Evolutionary conservation across 1,284 basidiomycete genomes (phyloP), one percentile per base, ranked within the genome.

Genomic region (Heterobasidion irregulare): DNA sequence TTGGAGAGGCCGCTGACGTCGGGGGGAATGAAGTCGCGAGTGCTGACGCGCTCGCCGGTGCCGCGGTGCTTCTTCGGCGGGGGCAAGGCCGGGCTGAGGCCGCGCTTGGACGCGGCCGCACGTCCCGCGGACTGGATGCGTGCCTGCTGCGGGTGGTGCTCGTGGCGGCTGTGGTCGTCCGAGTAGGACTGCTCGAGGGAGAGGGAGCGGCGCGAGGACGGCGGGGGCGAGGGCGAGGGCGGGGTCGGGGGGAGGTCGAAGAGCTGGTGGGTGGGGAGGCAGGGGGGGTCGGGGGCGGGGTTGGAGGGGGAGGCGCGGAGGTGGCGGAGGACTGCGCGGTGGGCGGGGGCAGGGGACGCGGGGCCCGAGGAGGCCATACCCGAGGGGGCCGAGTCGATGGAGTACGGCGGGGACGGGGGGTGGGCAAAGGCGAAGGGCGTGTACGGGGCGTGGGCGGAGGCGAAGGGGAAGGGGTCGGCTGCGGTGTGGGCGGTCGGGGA

Each of bases 1-100:
- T 94, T 94, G 75, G 79, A 86, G 57, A 94, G 79, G 51, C 92
- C 92, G 51, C 85, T 82, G 57, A 93, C 91, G 69, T 94, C 92
- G 45, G 92, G 92, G 19, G 89, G 89, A 8, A 94, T 70, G 65
- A 94, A 94, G 68, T 92, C 89, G 69, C 86, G 90, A 64, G 80
- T 86, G 57, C 77, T 84, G 62, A 89, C 78, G 61, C 85, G 80
- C 63, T 86, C 84, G 50, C 75, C 82, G 38, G 71, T 67, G 15
- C 78, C 75, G 55, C 85, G 80, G 8, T 72, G 70, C 68, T 83
- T 86, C 74, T 83, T 86, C 19, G 75, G 67, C 8, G 73, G 55
- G 18, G 73, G 70, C 44, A 70, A 70, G 32, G n/a, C 16, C 16
- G 60, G 55, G 47, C 57, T 58, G 12, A 79, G 76, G 15, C 77